These are phyloP conservation scores for Thyridium curvatum DNA, from an alignment of 2,329 filamentous ascomycete genomes.

Conservation along the genomic window DNA sequence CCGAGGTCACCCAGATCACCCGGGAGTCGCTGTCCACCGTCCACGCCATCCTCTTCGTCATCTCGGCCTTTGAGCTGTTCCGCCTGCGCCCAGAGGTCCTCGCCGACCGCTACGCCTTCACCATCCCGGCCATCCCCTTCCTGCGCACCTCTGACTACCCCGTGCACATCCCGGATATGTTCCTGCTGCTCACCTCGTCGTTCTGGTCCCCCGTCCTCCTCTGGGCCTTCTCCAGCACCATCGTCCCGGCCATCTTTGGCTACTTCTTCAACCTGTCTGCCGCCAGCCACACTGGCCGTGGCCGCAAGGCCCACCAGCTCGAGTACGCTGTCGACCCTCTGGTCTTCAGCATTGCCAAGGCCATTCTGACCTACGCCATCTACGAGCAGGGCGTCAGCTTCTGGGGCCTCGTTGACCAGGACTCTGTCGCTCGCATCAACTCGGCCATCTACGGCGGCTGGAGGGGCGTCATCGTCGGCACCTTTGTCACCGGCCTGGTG, in stretches of 20 bases:
- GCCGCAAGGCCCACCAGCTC: constrained; percentile 24
- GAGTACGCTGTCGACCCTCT: constrained; percentile 73
- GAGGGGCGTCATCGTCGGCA: constrained; percentile 61
- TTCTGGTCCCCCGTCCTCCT: constrained; percentile 82
- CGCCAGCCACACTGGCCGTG: constrained; percentile 32
- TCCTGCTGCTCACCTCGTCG: constrained; percentile 63
- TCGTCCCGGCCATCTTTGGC: constrained; percentile 64
- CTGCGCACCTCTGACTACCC: constrained; percentile 49
- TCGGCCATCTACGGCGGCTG: constrained; percentile 65
- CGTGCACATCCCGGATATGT: constrained; percentile 73
- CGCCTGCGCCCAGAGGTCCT: constrained; percentile 66
- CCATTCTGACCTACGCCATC: constrained; percentile 72
- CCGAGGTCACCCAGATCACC: constrained; percentile 56
- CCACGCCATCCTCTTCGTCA: constrained; percentile 61
- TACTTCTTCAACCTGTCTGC: constrained; percentile 88
- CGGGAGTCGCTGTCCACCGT: constrained; percentile 69
- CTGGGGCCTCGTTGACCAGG: constrained; percentile 53
- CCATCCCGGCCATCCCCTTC: constrained; percentile 55
- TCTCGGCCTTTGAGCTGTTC: constrained; percentile 64
- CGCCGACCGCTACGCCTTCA: constrained; percentile 65
- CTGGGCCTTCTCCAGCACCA: constrained; percentile 67
- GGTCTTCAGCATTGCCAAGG: constrained; percentile 86
- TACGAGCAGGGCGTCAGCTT: constrained; percentile 63
- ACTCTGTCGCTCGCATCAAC: constrained; percentile 57
- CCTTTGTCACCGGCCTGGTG: constrained; percentile 60